Conservation (phyloP, 2,329 filamentous ascomycete genomes). For the Calonectria hongkongensis region DNA sequence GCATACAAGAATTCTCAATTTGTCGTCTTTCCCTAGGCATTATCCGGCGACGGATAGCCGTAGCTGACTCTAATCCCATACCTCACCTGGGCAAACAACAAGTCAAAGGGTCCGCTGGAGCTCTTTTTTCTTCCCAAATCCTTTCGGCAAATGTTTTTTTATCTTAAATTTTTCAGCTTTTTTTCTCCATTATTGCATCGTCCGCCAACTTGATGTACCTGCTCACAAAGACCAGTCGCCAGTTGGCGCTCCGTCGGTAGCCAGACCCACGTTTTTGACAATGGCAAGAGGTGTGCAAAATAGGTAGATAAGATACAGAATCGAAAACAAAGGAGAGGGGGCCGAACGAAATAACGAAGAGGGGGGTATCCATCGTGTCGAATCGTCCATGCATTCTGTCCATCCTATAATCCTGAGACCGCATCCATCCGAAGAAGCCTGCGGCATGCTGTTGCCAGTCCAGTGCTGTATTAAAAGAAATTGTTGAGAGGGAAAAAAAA, state of each 20-base stretch:
- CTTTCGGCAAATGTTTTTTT: constrained; percentile 42
- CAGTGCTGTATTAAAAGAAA: constrained; percentile 60
- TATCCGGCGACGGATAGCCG: constrained; percentile 66
- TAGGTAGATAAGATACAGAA: constrained; percentile 48
- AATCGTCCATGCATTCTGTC: constrained; percentile 67
- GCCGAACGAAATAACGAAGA: constrained; percentile 53
- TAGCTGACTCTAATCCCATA: constrained; percentile 64
- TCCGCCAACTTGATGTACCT: constrained; percentile 36
- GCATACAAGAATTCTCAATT: constrained; percentile 40
- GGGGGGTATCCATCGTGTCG: constrained; percentile 67
- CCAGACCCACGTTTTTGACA: constrained; percentile 52
- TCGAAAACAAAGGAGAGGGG: constrained; percentile 47
- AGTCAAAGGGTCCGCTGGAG: constrained; percentile 44
- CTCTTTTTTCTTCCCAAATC: constrained; percentile 46
- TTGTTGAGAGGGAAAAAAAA: constrained; percentile 37
- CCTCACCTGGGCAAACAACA: constrained; percentile 34
- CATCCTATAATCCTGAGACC: constrained; percentile 58
- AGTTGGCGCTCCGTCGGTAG: constrained; percentile 48
- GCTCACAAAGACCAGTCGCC: constrained; percentile 32
- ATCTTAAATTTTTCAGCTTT: constrained; percentile 43
- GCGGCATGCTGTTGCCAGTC: constrained; percentile 63
- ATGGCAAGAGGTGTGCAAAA: constrained; percentile 46
- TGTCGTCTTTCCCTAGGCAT: constrained; percentile 37
- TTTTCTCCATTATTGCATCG: constrained; percentile 40
- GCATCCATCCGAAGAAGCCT: constrained; percentile 46